These are phyloP conservation scores for Syzygium jambos DNA, from an alignment of 345 rosid species.

Conservation along the genomic window DNA sequence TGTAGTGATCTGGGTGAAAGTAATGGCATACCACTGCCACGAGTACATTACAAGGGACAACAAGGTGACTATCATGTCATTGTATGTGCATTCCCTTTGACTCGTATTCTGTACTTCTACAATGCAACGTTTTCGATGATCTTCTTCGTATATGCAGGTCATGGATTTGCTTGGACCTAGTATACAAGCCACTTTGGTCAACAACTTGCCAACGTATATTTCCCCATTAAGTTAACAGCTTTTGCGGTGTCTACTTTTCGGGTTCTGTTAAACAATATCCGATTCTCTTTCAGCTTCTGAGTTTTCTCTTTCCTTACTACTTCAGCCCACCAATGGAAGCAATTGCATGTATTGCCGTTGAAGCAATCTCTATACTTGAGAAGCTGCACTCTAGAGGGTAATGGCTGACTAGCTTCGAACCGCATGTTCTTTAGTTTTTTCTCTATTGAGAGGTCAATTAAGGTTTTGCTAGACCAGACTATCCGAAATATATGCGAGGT, in stretches of 20 bases:
- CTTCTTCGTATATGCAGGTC: conserved; percentile 31
- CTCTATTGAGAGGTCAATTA: background rate
- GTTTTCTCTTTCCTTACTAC: background rate
- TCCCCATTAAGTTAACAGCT: background rate
- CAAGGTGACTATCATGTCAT: conserved; percentile 81
- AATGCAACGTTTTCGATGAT: background rate
- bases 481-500: background rate
- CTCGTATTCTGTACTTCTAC: background rate
- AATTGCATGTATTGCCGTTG: conserved; percentile 90
- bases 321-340: conserved; percentile 77
- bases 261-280: background rate
- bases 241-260: background rate
- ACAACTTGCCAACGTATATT: conserved; percentile 55
- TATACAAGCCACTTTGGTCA: conserved; percentile 82
- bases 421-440: background rate
- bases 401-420: background rate
- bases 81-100: conserved; percentile 26
- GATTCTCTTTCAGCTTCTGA: background rate
- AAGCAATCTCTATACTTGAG: conserved; percentile 82
- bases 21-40: conserved; percentile 67
- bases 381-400: conserved; percentile 90
- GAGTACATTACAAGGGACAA: conserved; percentile 78
- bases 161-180: conserved; percentile 96
- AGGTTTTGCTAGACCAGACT: background rate
- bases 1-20: conserved; percentile 77